Evolutionary conservation across 2,329 filamentous ascomycete genomes (phyloP).

Genomic region (Pseudogymnoascus sp.): DNA sequence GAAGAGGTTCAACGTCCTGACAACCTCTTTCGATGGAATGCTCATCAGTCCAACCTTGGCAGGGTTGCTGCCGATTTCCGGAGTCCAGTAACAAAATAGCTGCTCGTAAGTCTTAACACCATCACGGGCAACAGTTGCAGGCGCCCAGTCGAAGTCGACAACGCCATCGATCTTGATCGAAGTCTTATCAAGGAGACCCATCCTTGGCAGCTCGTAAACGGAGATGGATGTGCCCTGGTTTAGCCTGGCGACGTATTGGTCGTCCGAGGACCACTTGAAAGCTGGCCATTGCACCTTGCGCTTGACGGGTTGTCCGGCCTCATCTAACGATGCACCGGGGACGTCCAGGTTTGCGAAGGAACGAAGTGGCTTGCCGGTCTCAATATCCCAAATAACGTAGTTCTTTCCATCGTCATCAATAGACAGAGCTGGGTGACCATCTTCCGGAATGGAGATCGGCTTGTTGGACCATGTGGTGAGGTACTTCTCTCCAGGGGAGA

Average conservation of each 20-base stretch:
- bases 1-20: slow-evolving; percentile 93
- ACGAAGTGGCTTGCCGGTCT: slow-evolving; percentile 78
- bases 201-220: slow-evolving; percentile 79
- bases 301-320: slow-evolving; percentile 60
- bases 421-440: slow-evolving; percentile 72
- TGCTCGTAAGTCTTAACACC: slow-evolving; percentile 90
- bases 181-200: slow-evolving; percentile 84
- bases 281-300: slow-evolving; percentile 97
- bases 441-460: slow-evolving; percentile 85
- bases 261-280: slow-evolving; percentile 98
- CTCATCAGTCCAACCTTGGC: slow-evolving; percentile 96
- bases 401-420: slow-evolving; percentile 97
- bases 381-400: slow-evolving; percentile 97
- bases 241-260: slow-evolving; percentile 92
- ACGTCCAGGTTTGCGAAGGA: slow-evolving; percentile 89
- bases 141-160: slow-evolving; percentile 97
- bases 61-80: slow-evolving; percentile 94
- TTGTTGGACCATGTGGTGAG: slow-evolving; percentile 94
- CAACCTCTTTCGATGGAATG: slow-evolving; percentile 86
- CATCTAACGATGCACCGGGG: slow-evolving; percentile 51
- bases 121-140: slow-evolving; percentile 71
- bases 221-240: slow-evolving; percentile 83
- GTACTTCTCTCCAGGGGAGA: slow-evolving; percentile 88
- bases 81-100: slow-evolving; percentile 97
- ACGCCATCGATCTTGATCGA: slow-evolving; percentile 95